Conservation (phyloP, 2,329 filamentous ascomycete genomes). For the Fusarium penzigii region DNA sequence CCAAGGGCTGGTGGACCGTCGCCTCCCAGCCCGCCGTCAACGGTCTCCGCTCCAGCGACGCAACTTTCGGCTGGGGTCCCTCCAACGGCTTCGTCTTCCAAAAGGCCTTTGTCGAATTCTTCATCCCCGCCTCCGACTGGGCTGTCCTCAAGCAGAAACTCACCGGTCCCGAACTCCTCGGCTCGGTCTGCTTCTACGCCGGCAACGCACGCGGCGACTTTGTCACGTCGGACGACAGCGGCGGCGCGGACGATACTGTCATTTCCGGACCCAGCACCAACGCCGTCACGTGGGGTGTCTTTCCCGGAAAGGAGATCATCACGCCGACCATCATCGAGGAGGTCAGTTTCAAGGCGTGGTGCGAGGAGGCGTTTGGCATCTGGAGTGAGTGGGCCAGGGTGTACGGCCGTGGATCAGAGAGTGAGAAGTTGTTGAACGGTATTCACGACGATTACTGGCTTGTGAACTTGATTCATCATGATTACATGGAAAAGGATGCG, state of each 20-base stretch:
- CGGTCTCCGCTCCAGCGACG: constrained; percentile 73
- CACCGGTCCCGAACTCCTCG: constrained; percentile 55
- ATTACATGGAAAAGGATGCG: constrained; percentile 69
- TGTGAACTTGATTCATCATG: constrained; percentile 87
- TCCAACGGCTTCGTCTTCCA: constrained; percentile 94
- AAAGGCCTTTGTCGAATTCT: constrained; percentile 97
- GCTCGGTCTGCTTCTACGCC: constrained; percentile 84
- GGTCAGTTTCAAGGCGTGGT: constrained; percentile 91
- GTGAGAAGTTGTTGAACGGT: constrained; percentile 68
- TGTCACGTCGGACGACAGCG: constrained; percentile 62
- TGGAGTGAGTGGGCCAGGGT: constrained; percentile 93
- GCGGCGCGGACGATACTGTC: constrained; percentile 30
- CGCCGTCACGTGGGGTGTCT: constrained; percentile 95
- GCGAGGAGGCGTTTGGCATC: constrained; percentile 93
- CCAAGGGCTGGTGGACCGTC: constrained; percentile 90
- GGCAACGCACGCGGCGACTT: constrained; percentile 79
- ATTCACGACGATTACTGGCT: constrained; percentile 76
- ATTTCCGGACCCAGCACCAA: constrained; percentile 65
- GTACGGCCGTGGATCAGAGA: constrained; percentile 73
- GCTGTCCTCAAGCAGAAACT: constrained; percentile 64
- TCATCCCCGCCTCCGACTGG: constrained; percentile 78
- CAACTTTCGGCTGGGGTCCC: constrained; percentile 91
- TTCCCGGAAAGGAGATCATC: constrained; percentile 92
- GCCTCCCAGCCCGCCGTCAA: constrained; percentile 95
- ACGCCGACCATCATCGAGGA: constrained; percentile 97